These are phyloP conservation scores for Bauhinia variegata DNA, from an alignment of 306 rosid species.

Conservation along the genomic window DNA sequence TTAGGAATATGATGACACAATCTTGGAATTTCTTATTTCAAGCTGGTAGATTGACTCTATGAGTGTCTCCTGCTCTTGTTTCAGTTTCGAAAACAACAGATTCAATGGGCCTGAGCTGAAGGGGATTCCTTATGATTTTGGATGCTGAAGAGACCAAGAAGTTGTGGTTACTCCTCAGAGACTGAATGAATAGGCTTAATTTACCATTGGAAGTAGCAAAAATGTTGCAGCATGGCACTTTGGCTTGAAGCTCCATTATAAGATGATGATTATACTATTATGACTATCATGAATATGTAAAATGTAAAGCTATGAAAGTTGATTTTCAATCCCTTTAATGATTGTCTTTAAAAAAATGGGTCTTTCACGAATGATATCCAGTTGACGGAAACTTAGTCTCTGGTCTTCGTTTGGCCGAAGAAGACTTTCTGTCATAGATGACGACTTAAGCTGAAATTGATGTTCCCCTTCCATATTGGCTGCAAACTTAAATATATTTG, in stretches of 20 bases:
- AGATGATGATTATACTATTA: too few relatives aligned
- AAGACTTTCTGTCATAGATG: too few relatives aligned
- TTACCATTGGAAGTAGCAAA: conserved; percentile 31
- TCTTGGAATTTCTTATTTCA: not conserved
- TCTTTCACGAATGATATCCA: too few relatives aligned
- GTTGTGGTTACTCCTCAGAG: not conserved
- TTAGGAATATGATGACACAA: not conserved
- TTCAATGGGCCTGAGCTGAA: conserved; percentile 86
- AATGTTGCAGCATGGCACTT: conserved; percentile 23
- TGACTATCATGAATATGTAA: too few relatives aligned
- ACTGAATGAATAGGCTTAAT: conserved; percentile 17
- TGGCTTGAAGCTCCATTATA: too few relatives aligned
- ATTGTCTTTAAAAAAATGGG: too few relatives aligned
- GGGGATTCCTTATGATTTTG: conserved; percentile 89
- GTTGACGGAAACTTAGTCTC: too few relatives aligned
- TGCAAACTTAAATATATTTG: not conserved
- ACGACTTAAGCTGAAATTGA: too few relatives aligned
- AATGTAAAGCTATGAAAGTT: not conserved
- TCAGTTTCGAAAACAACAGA: conserved; percentile 78
- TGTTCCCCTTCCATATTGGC: not conserved
- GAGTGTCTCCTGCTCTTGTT: conserved; percentile 26
- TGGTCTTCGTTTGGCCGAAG: too few relatives aligned
- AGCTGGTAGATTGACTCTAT: conserved; percentile 7
- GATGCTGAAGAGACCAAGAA: conserved; percentile 55
- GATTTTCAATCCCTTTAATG: too few relatives aligned